These are phyloP conservation scores for Aspergillus cavernicola DNA, from an alignment of 495 filamentous ascomycete species.

Conservation along the genomic window DNA sequence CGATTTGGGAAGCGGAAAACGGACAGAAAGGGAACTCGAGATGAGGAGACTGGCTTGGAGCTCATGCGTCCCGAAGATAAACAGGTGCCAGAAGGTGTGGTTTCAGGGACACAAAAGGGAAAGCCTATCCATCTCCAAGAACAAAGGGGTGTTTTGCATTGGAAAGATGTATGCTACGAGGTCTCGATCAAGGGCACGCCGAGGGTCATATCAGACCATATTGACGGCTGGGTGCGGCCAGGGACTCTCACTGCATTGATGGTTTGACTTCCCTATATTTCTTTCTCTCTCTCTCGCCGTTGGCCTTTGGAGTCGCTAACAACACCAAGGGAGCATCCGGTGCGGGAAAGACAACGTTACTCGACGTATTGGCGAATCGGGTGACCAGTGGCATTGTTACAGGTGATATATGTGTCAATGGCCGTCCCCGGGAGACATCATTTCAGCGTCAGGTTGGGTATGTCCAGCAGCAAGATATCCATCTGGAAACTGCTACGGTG, in stretches of 20 bases:
- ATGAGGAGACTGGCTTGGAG: slow-evolving; percentile 27
- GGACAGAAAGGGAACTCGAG: slow-evolving; percentile 16
- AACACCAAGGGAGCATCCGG: slow-evolving; percentile 46
- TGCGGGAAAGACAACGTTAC: slow-evolving; percentile 63
- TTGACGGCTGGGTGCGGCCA: slow-evolving; percentile 63
- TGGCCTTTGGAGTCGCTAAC: neutral
- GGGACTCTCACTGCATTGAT: slow-evolving; percentile 65
- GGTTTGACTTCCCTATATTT: slow-evolving; percentile 14
- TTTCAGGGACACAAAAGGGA: neutral
- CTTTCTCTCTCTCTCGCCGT: neutral
- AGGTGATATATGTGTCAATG: slow-evolving; percentile 53
- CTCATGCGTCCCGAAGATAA: slow-evolving; percentile 34
- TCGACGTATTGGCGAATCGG: slow-evolving; percentile 57
- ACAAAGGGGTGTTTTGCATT: slow-evolving; percentile 66
- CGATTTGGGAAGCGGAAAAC: slow-evolving; percentile 31
- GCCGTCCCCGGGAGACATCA: slow-evolving; percentile 59
- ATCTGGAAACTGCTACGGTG: slow-evolving; percentile 80
- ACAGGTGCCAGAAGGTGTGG: slow-evolving; percentile 9
- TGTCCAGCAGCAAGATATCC: slow-evolving; percentile 95
- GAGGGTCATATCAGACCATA: slow-evolving; percentile 56
- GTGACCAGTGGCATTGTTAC: slow-evolving; percentile 49
- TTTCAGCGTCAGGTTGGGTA: slow-evolving; percentile 95
- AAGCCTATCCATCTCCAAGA: slow-evolving; percentile 50
- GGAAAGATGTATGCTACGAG: slow-evolving; percentile 72
- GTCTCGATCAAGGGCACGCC: slow-evolving; percentile 59